Percentiles rank a stretch among this genome's conserved stretches.
Evolutionary conservation across 2,329 filamentous ascomycete species (phyloP).

Genomic region (Apiospora sp.): DNA sequence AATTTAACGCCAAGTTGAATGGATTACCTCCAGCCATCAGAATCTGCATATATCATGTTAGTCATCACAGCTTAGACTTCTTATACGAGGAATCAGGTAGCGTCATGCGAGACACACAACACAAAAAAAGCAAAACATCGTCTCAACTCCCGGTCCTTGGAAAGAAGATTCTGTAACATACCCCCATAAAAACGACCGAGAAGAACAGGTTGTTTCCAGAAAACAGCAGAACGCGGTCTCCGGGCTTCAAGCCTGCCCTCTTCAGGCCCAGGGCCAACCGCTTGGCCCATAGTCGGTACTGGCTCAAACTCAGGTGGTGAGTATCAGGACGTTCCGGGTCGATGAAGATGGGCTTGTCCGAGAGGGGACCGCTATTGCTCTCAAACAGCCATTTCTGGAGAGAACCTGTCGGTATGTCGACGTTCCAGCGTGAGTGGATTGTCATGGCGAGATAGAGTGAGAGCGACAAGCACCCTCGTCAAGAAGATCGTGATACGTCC

Average conservation of each 20-base stretch:
- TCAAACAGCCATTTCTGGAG: conserved; percentile 65
- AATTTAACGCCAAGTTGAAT: background rate
- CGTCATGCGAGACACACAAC: background rate
- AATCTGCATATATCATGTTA: conserved; percentile 8
- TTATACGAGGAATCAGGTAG: background rate
- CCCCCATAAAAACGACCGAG: conserved; percentile 73
- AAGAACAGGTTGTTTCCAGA: conserved; percentile 78
- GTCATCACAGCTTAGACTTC: background rate
- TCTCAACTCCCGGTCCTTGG: background rate
- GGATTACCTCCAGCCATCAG: conserved; percentile 21
- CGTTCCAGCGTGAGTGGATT: conserved; percentile 47
- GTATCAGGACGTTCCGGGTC: conserved; percentile 73
- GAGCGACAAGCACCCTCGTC: background rate
- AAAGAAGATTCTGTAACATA: conserved; percentile 43
- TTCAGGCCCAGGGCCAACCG: conserved; percentile 74
- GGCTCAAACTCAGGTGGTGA: conserved; percentile 68
- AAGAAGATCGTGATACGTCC: background rate
- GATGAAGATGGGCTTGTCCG: conserved; percentile 59
- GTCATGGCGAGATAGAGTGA: conserved; percentile 23
- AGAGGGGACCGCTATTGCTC: conserved; percentile 51
- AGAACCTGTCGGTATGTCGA: conserved; percentile 55
- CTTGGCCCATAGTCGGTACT: conserved; percentile 75
- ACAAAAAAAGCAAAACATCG: background rate
- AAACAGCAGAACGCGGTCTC: conserved; percentile 78
- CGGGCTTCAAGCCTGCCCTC: conserved; percentile 68